Percentiles rank a stretch among this genome's conserved stretches.
phyloP scores from a whole-genome alignment of 1,284 basidiomycete species.

The Inonotus hispidus region DNA sequence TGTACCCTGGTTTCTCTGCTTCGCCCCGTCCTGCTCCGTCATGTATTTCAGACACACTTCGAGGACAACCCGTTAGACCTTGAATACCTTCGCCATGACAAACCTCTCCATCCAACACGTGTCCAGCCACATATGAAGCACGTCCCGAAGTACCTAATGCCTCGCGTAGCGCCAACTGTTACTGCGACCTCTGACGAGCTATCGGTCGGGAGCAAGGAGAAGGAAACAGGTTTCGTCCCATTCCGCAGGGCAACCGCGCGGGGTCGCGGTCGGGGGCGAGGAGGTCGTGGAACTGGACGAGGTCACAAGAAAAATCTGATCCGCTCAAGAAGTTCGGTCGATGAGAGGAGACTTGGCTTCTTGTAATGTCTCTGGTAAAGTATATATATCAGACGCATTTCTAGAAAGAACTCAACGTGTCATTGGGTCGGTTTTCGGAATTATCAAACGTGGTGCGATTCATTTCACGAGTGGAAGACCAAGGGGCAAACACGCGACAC shows the following conservation, averaged over 20 bases:
- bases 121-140: constrained; percentile 94
- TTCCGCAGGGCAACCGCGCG: constrained; percentile 55
- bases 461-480: too few relatives aligned
- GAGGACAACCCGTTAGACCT: constrained; percentile 96
- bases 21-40: too few relatives aligned
- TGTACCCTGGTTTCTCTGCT: too few relatives aligned
- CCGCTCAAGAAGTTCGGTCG: constrained; percentile 71
- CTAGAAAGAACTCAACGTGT: too few relatives aligned
- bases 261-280: constrained; percentile 35
- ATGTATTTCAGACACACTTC: constrained; percentile 76
- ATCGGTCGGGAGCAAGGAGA: constrained; percentile 21
- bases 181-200: constrained; percentile 19
- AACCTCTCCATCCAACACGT: constrained; percentile 83
- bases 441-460: too few relatives aligned
- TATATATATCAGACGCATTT: too few relatives aligned
- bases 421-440: too few relatives aligned
- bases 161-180: constrained; percentile 57
- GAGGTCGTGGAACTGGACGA: constrained; percentile 37
- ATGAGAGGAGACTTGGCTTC: constrained; percentile 17
- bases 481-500: too few relatives aligned
- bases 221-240: constrained; percentile 54
- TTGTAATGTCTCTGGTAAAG: too few relatives aligned
- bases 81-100: constrained; percentile 92
- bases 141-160: constrained; percentile 90
- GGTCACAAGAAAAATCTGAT: constrained; percentile 65